Percentiles rank a stretch among this genome's conserved stretches.
phyloP scores from a whole-genome alignment of 164 flowering plant genomes.

The Paratinospora sagittata region DNA sequence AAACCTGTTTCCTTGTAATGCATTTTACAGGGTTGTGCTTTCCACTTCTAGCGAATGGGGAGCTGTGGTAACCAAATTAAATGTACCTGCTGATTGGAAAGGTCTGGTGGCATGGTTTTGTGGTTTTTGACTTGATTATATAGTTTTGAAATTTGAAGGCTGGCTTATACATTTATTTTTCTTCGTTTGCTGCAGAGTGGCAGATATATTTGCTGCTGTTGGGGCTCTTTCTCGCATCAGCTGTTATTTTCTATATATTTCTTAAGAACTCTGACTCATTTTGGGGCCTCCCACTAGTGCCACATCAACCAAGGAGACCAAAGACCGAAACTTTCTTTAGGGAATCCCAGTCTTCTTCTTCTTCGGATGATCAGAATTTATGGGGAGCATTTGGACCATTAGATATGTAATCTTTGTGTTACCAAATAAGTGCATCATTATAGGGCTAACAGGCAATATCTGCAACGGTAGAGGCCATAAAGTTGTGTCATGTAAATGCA shows the following conservation, averaged over 20 bases:
- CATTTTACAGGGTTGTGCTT: conserved; percentile 57
- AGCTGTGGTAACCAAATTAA: conserved; percentile 62
- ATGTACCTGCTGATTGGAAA: conserved; percentile 92
- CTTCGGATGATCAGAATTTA: conserved; percentile 42
- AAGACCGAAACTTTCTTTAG: conserved; percentile 29
- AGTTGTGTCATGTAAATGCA: neutral
- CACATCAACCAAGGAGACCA: conserved; percentile 42
- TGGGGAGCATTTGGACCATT: conserved; percentile 52
- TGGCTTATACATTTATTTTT: conserved; percentile 7
- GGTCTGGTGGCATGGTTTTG: conserved; percentile 34
- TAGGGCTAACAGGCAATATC: neutral
- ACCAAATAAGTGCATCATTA: neutral
- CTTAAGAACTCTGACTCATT: conserved; percentile 79
- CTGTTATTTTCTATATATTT: conserved; percentile 63
- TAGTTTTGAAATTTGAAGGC: neutral
- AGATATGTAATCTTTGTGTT: conserved; percentile 31
- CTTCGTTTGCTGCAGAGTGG: conserved; percentile 61
- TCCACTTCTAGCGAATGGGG: conserved; percentile 84
- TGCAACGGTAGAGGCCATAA: neutral
- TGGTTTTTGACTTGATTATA: neutral
- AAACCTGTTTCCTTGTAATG: neutral
- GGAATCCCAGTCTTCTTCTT: conserved; percentile 40
- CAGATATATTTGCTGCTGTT: conserved; percentile 71
- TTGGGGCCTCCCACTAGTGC: conserved; percentile 71
- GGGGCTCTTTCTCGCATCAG: conserved; percentile 74